Percentiles rank a stretch among this genome's conserved stretches.
These are phyloP conservation scores for Fusarium sp. DNA, from an alignment of 2,329 filamentous ascomycete species.

Conservation along the genomic window DNA sequence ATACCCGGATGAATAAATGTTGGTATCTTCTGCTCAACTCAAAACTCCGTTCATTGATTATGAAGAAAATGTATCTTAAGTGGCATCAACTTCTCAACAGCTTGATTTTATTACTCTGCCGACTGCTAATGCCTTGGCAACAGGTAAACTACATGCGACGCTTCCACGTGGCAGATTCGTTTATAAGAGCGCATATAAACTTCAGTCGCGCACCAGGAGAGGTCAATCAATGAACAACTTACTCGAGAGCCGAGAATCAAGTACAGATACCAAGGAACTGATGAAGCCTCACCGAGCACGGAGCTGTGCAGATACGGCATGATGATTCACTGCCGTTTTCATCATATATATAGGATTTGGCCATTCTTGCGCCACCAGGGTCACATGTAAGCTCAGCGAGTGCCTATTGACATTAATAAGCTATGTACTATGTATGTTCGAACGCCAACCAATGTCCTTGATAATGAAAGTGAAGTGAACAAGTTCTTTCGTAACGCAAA, in stretches of 20 bases:
- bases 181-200: constrained; percentile 20
- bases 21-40: background rate
- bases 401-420: background rate
- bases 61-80: background rate
- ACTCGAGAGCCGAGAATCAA: no score
- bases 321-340: background rate
- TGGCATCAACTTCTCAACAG: background rate
- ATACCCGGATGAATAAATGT: no score
- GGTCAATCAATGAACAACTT: constrained; percentile 11
- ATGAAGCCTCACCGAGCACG: background rate
- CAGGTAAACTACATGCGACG: constrained; percentile 17
- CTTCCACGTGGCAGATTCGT: constrained; percentile 28
- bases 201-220: constrained; percentile 7
- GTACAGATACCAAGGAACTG: background rate
- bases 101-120: no score
- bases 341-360: background rate
- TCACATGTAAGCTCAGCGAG: background rate
- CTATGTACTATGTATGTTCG: background rate
- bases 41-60: background rate
- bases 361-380: background rate
- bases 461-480: background rate
- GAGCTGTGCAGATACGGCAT: background rate
- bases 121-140: background rate
- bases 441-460: background rate
- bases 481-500: background rate